A percentile compares a stretch with the other conserved stretches of the same genome.
Conservation (phyloP, 1,139 yeast genomes). For the Pneumocystis murina region DNA sequence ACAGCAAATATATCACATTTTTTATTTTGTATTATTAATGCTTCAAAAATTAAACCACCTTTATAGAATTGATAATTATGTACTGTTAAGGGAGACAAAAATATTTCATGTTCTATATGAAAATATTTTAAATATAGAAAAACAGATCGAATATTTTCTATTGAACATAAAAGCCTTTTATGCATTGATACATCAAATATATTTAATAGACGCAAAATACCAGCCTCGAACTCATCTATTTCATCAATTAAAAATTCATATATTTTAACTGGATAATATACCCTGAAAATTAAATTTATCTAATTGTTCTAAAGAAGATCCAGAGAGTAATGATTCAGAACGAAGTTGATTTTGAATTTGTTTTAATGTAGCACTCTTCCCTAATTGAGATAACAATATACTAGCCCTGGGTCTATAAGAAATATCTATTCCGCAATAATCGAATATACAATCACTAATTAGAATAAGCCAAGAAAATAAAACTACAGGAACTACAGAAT, state of each 20-base stretch:
- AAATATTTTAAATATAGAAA: not conserved
- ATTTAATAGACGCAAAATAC: not conserved
- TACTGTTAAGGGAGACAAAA: not conserved
- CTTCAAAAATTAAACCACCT: no score
- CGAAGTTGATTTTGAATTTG: no score
- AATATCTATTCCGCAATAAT: not conserved
- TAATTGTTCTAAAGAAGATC: no score
- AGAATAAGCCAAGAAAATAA: not conserved
- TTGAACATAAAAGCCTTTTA: not conserved
- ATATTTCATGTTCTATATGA: not conserved
- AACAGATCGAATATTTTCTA: not conserved
- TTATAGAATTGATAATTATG: not conserved
- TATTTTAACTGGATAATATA: not conserved
- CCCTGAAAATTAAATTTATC: not conserved
- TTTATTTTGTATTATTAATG: no score
- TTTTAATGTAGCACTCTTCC: not conserved
- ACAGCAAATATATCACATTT: no score
- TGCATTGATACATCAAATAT: not conserved
- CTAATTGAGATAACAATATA: not conserved
- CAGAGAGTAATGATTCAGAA: no score
- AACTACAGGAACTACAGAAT: constrained; percentile 44
- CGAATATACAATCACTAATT: not conserved
- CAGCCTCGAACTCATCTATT: not conserved
- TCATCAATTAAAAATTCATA: not conserved
- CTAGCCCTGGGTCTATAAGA: not conserved